phyloP scores from a whole-genome alignment of 208 protist species.

The Leishmania amazonensis region DNA sequence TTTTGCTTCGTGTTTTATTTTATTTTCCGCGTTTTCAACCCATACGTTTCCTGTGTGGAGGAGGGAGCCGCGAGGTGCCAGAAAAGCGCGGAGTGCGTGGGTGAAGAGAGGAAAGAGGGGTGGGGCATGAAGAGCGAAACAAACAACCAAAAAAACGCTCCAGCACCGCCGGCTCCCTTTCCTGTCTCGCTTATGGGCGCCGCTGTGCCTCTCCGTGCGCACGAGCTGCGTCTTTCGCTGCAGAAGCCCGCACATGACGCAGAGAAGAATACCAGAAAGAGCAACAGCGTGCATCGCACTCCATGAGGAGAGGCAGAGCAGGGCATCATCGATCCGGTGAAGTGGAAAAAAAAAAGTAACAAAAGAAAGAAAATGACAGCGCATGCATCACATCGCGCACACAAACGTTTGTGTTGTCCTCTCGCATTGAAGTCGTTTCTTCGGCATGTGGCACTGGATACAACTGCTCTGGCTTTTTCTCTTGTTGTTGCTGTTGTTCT shows the following conservation, averaged over 20 bases:
- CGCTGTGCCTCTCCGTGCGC: background rate
- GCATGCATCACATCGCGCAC: background rate
- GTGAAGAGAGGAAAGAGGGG: no score
- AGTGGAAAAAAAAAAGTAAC: background rate
- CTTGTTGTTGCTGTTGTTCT: background rate
- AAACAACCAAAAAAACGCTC: background rate
- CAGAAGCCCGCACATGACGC: background rate
- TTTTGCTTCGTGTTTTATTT: background rate
- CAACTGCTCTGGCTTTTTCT: background rate
- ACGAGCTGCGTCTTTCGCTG: background rate
- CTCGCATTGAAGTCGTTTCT: no score
- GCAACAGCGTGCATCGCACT: background rate
- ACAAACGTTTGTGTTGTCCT: no score
- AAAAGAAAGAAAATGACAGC: background rate
- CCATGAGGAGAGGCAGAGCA: background rate
- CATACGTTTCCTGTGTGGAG: background rate
- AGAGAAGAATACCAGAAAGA: background rate
- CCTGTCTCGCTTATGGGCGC: background rate
- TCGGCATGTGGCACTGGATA: background rate
- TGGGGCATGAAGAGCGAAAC: no score
- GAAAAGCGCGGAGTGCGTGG: background rate
- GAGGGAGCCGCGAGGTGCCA: background rate
- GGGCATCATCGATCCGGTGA: background rate
- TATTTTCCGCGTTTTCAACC: background rate
- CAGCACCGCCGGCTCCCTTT: background rate